Evolutionary conservation across 139 green algal genomes (phyloP).

Genomic region (Tetradesmus lagerheimii): DNA sequence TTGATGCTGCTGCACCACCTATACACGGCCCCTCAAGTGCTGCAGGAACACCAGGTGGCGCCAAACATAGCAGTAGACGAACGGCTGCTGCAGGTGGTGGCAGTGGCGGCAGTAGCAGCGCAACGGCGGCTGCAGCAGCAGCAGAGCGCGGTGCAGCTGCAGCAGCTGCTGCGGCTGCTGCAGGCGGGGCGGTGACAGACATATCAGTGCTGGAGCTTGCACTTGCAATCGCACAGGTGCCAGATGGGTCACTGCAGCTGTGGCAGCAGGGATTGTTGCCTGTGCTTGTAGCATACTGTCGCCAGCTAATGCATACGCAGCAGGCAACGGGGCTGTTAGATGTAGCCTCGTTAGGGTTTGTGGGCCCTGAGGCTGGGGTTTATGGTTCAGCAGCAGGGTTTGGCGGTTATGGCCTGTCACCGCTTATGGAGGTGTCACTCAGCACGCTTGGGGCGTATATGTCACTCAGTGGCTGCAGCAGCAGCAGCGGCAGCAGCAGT

Average conservation of each 20-base stretch:
- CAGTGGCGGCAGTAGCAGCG: not conserved
- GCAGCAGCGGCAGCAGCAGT: constrained; percentile 46
- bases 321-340: constrained; percentile 41
- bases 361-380: constrained; percentile 9
- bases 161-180: not conserved
- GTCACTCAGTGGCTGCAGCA: not conserved
- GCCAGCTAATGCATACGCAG: constrained; percentile 49
- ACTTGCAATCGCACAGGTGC: constrained; percentile 47
- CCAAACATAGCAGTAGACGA: not conserved
- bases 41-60: not conserved
- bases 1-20: not conserved
- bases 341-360: not conserved
- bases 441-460: constrained; percentile 13
- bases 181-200: constrained; percentile 27
- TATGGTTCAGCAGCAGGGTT: constrained; percentile 4
- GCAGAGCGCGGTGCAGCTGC: not conserved
- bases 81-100: not conserved
- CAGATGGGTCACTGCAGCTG: constrained; percentile 58
- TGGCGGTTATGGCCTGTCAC: not conserved
- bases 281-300: constrained; percentile 19
- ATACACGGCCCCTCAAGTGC: not conserved
- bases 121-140: not conserved
- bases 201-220: constrained; percentile 60
- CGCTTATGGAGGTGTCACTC: not conserved
- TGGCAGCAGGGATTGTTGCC: constrained; percentile 52